These are phyloP conservation scores for Ophiostoma ulmi DNA, from an alignment of 2,329 filamentous ascomycete genomes.

Conservation along the genomic window DNA sequence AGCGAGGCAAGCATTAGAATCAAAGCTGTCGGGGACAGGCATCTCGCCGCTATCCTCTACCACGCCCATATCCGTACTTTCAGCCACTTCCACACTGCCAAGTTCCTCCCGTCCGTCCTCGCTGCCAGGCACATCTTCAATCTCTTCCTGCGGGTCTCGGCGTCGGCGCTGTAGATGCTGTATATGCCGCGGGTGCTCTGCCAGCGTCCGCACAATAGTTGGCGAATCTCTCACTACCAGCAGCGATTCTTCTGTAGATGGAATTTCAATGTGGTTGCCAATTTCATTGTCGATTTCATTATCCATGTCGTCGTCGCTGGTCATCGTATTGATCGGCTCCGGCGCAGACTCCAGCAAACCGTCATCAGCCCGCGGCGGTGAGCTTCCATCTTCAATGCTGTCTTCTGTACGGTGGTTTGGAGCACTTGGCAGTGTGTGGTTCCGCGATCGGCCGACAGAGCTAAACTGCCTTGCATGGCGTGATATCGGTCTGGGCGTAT, in stretches of 20 bases:
- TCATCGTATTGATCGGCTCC: neutral
- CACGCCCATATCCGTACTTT: neutral
- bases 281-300: neutral
- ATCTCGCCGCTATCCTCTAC: slow-evolving; percentile 6
- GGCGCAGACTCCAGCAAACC: neutral
- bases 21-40: neutral
- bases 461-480: slow-evolving; percentile 9
- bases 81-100: neutral
- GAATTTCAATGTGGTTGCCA: neutral
- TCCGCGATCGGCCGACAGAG: neutral
- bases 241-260: neutral
- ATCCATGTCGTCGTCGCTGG: neutral
- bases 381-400: slow-evolving; percentile 25
- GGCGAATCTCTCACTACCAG: neutral
- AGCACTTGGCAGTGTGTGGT: neutral
- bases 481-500: neutral
- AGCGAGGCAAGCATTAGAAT: neutral
- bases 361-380: slow-evolving; percentile 8
- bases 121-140: slow-evolving; percentile 21
- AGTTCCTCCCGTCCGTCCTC: neutral
- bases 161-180: neutral
- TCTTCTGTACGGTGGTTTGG: slow-evolving; percentile 1
- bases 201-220: neutral
- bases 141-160: slow-evolving; percentile 17
- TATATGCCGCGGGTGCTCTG: neutral